A percentile compares a stretch with the other conserved stretches of the same genome.
phyloP scores from a whole-genome alignment of 2,329 filamentous ascomycete genomes.

The Paecilomyces variotii region DNA sequence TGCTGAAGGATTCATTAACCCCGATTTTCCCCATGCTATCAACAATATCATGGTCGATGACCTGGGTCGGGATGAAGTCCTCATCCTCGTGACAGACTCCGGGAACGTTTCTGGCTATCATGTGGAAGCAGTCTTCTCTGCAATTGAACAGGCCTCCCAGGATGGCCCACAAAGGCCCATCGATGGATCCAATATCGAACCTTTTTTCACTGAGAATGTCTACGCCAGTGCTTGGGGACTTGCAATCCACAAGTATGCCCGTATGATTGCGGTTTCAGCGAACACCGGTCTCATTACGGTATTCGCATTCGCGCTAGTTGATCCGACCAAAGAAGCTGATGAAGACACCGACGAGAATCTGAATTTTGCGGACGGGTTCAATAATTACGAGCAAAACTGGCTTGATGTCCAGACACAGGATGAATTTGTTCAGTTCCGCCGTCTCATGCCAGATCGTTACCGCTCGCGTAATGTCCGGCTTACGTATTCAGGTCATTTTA shows the following conservation, averaged over 20 bases:
- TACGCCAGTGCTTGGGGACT: slow-evolving; percentile 79
- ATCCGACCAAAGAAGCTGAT: slow-evolving; percentile 14
- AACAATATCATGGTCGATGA: slow-evolving; percentile 64
- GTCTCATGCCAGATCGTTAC: slow-evolving; percentile 20
- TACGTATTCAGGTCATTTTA: slow-evolving; percentile 33
- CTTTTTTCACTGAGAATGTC: slow-evolving; percentile 71
- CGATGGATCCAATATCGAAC: slow-evolving; percentile 27
- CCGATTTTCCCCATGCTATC: slow-evolving; percentile 49
- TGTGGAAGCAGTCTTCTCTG: slow-evolving; percentile 44
- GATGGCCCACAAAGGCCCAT: slow-evolving; percentile 16
- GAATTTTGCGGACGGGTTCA: slow-evolving; percentile 11
- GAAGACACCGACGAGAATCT: slow-evolving; percentile 8
- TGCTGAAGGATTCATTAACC: slow-evolving; percentile 49
- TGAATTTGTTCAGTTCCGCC: slow-evolving; percentile 20
- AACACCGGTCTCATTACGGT: slow-evolving; percentile 58
- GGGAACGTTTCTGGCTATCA: slow-evolving; percentile 68
- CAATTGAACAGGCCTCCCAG: slow-evolving; percentile 29
- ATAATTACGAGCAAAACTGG: slow-evolving; percentile 25
- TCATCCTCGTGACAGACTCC: slow-evolving; percentile 63
- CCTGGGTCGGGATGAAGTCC: slow-evolving; percentile 60
- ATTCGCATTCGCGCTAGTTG: slow-evolving; percentile 50
- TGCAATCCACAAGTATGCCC: slow-evolving; percentile 70
- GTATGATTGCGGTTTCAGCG: slow-evolving; percentile 76
- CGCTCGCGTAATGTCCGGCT: slow-evolving; percentile 37
- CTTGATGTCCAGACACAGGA: slow-evolving; percentile 17